These are phyloP conservation scores for Beauveria sp. DNA, from an alignment of 2,329 filamentous ascomycete genomes.

Conservation along the genomic window DNA sequence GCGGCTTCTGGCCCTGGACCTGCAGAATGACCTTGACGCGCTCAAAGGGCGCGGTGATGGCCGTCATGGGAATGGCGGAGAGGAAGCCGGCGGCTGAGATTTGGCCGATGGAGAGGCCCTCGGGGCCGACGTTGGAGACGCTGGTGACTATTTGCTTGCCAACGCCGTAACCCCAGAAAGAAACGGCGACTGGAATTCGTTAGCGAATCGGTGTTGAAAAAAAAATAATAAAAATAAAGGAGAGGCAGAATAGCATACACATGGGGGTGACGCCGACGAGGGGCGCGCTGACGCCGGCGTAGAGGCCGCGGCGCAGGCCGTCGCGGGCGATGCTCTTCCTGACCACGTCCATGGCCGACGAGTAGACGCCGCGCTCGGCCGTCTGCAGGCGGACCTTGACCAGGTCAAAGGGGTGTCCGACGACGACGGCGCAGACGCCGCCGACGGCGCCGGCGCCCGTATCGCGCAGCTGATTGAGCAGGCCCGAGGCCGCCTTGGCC, in stretches of 20 bases:
- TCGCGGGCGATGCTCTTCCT: conserved; percentile 81
- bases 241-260: conserved; percentile 59
- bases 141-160: conserved; percentile 80
- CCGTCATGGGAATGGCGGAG: conserved; percentile 93
- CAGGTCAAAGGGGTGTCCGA: conserved; percentile 94
- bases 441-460: conserved; percentile 87
- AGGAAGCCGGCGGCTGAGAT: conserved; percentile 93
- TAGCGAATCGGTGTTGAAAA: background rate
- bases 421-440: conserved; percentile 86
- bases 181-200: conserved; percentile 51
- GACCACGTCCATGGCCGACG: conserved; percentile 83
- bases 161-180: conserved; percentile 84
- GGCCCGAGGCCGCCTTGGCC: conserved; percentile 26
- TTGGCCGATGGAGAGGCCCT: conserved; percentile 76
- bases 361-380: conserved; percentile 88
- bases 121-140: conserved; percentile 55
- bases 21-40: conserved; percentile 98
- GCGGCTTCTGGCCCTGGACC: conserved; percentile 88
- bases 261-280: conserved; percentile 95
- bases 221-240: background rate
- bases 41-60: conserved; percentile 98
- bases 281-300: conserved; percentile 94
- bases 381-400: conserved; percentile 98
- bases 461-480: conserved; percentile 59
- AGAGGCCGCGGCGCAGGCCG: conserved; percentile 72